Base-by-base conservation (phyloP, 2,329 filamentous ascomycete genomes). In the Calonectria multiphialidica region DNA sequence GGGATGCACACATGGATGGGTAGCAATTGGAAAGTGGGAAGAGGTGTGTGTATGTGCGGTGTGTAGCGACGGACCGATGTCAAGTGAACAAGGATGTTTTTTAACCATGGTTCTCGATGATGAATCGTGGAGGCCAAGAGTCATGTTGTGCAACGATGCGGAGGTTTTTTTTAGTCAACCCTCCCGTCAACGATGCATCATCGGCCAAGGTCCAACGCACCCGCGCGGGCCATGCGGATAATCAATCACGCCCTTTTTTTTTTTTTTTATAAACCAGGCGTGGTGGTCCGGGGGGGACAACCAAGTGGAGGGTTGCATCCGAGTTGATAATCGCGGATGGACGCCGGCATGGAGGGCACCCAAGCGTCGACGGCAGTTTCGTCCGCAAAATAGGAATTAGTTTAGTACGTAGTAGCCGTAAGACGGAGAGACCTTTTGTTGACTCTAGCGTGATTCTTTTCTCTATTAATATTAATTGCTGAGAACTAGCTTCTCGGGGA, bases 231-330 rank as follows among this genome's bases (percentile, higher is more conserved):
- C 53, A 25, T 44, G n/a, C 44, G 53, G 42, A 49, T 15, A 57
- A 59, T 57, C 37, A 16, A 47, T 61, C 68, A 61, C 18, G 64
- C 35, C 47, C 44, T 53, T 66, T 44, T 49, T 16, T 21, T 12
- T 44, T 33, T 55, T 10, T n/a, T 5, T 28, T 53, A 30, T 18
- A 30, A 28, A 64, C 35, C 42, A 53, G 45, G 37, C 35, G 61
- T 30, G 33, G 30, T 47, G 59, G 28, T 47, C 55, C 49, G 42
- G 50, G 61, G 50, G 61, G 49, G 44, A 66, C 35, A 25, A 42
- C 21, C 8, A 40, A 28, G 61, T 40, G 63, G 47, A 55, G 66
- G 66, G 66, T 69, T 69, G 59, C 66, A 69, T 64, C 66, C 66
- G 57, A 63, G n/a, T 30, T 33, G 53, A 40, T 59, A 59, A 59